phyloP scores from a whole-genome alignment of 352 stramenopile species.

The Phytophthora fragariaefolia region DNA sequence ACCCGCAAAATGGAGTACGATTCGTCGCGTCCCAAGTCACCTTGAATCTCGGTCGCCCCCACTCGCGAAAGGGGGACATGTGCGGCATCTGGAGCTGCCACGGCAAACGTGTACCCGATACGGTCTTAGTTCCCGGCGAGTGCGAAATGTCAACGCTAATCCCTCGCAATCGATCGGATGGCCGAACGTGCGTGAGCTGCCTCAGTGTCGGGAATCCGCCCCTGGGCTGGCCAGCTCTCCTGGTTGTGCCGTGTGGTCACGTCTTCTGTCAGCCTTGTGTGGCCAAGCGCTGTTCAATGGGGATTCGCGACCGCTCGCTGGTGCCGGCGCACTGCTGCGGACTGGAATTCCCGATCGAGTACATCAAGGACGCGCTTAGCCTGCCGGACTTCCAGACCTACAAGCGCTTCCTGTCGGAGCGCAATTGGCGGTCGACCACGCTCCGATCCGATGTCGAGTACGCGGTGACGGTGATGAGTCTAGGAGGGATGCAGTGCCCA shows the following conservation, averaged over 20 bases:
- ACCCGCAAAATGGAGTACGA: neutral
- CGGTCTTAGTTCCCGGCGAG: no score
- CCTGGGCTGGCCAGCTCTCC: slow-evolving; percentile 9
- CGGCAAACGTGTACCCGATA: no score
- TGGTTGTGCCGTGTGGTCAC: slow-evolving; percentile 33
- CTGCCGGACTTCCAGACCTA: slow-evolving; percentile 23
- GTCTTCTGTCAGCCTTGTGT: slow-evolving; percentile 39
- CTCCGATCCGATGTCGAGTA: slow-evolving; percentile 67
- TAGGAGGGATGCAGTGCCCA: slow-evolving; percentile 65
- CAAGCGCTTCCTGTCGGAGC: slow-evolving; percentile 52
- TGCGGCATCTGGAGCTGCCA: slow-evolving; percentile 20
- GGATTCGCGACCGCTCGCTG: slow-evolving; percentile 43
- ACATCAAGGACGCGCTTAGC: slow-evolving; percentile 30
- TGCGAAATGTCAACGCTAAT: no score
- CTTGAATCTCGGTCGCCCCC: neutral
- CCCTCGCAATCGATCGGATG: no score
- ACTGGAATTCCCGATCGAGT: slow-evolving; percentile 59
- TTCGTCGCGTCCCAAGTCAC: slow-evolving; percentile 16
- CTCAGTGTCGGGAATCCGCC: slow-evolving; percentile 9
- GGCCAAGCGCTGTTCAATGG: slow-evolving; percentile 35
- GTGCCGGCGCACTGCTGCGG: slow-evolving; percentile 67
- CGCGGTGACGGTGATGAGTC: slow-evolving; percentile 36
- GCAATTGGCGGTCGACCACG: slow-evolving; percentile 35
- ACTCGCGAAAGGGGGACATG: slow-evolving; percentile 14
- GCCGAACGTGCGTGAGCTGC: slow-evolving; percentile 27